Evolutionary conservation across 2,329 filamentous ascomycete genomes (phyloP), one percentile per base, ranked within the genome.

Genomic region (Paramyrothecium sp.): DNA sequence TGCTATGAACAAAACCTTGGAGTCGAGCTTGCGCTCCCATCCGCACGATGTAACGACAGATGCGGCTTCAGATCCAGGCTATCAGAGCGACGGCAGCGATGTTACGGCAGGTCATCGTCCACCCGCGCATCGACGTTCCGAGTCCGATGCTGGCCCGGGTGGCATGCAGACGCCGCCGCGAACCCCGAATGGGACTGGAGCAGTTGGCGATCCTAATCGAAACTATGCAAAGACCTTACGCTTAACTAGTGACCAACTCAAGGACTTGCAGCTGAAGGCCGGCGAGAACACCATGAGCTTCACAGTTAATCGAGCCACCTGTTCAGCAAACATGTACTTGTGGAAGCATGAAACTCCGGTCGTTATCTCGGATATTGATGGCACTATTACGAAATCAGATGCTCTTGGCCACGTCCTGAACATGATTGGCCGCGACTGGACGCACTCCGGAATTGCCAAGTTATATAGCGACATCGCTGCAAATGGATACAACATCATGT

Each of bases 401-500:
- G 93, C 92, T 17, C 79, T 97, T 16, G 95, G 95, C 16, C 95
- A 99, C 69, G 91, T 99, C 48, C 76, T 98, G 55, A 98, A 94
- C 78, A 95, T 95, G 86, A 94, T 99, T 63, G 95, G 95, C 47
- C 89, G 95, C 51, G 95, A 99, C 74, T 99, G 95, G 95, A 99
- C 95, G 3, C 95, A 99, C 72, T 85, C 92, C 17, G 95, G 95
- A 41, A 94, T 99, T 22, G 96, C 95, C 21, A 99, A 99, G 76
- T 82, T 99, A 10, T 99, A 98, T 75, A 95, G 90, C 52, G 96
- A 99, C 65, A 99, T 99, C 64, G 87, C 88, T 1, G 88, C 89
- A 66, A 99, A 99, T 68, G 95, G 95, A 7, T 99, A 98, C 81
- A 98, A 99, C 73, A 96, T 99, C 69, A 92, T 99, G 84, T 99